These are phyloP conservation scores for Pseudodiploospora longispora DNA, from an alignment of 2,329 filamentous ascomycete species.

Conservation along the genomic window DNA sequence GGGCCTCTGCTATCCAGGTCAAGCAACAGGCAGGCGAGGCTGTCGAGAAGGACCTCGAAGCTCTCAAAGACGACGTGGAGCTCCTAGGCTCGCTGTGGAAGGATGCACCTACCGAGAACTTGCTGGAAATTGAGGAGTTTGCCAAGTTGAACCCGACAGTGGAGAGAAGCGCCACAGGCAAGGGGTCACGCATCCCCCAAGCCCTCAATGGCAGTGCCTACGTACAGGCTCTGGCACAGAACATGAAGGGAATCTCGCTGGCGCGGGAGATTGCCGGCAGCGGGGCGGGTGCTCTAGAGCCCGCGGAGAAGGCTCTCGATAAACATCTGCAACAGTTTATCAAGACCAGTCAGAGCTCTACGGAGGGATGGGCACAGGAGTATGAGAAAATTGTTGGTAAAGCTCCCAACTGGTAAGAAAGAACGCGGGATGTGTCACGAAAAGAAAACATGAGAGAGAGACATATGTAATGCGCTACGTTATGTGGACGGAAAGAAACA, in stretches of 20 bases:
- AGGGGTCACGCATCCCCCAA: slow-evolving; percentile 3
- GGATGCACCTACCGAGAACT: slow-evolving; percentile 10
- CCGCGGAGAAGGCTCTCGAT: slow-evolving; percentile 30
- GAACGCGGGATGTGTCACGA: neutral
- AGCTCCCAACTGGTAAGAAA: slow-evolving; percentile 19
- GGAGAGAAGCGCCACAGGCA: slow-evolving; percentile 6
- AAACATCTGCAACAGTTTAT: slow-evolving; percentile 28
- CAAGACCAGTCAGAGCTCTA: slow-evolving; percentile 8
- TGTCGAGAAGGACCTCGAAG: slow-evolving; percentile 16
- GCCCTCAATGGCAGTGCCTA: slow-evolving; percentile 19
- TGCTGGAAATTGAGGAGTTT: slow-evolving; percentile 17
- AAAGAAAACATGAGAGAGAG: neutral
- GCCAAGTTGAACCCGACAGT: slow-evolving; percentile 14
- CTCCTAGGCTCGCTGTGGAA: slow-evolving; percentile 20
- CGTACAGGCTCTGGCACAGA: slow-evolving; percentile 20
- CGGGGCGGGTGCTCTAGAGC: slow-evolving; percentile 23
- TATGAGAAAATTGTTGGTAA: slow-evolving; percentile 20
- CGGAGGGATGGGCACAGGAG: slow-evolving; percentile 13
- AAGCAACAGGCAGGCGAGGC: slow-evolving; percentile 15
- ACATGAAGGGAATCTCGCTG: slow-evolving; percentile 34
- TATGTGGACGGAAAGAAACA: neutral
- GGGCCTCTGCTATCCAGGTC: slow-evolving; percentile 18
- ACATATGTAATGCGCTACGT: neutral
- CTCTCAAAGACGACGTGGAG: slow-evolving; percentile 21
- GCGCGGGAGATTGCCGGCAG: slow-evolving; percentile 33